Evolutionary conservation across 129 eudicot genomes (phyloP).

Genomic region (Logfia minima): DNA sequence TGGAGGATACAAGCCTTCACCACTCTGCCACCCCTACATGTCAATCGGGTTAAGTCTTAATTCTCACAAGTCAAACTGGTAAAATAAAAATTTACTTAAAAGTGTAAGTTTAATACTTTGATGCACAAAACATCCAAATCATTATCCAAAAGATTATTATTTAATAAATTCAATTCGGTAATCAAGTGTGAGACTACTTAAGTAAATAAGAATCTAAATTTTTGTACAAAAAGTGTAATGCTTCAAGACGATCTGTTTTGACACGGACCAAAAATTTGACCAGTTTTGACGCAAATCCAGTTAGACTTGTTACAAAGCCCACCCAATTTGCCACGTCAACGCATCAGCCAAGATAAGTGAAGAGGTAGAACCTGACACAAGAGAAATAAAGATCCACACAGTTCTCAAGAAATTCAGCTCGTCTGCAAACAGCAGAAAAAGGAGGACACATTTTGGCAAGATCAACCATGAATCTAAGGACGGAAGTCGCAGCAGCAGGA

Average conservation of each 20-base stretch:
- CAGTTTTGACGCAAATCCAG: background rate
- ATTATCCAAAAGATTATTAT: background rate
- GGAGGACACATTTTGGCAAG: constrained; percentile 86
- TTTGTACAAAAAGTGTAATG: background rate
- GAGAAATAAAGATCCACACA: constrained; percentile 91
- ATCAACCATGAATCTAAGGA: constrained; percentile 95
- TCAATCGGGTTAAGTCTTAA: background rate
- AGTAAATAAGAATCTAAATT: background rate
- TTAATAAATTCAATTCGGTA: too few species aligned
- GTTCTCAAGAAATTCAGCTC: constrained; percentile 85
- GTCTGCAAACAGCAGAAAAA: constrained; percentile 80
- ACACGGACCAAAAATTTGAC: too few species aligned
- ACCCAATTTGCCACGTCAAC: constrained; percentile 3
- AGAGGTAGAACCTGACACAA: constrained; percentile 72
- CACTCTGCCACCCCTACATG: background rate
- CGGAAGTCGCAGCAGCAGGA: constrained; percentile 94
- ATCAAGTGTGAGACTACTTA: background rate
- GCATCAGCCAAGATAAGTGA: constrained; percentile 13
- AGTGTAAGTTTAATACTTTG: background rate
- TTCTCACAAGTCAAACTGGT: background rate
- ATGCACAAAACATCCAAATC: background rate
- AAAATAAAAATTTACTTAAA: background rate
- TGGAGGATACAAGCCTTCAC: too few species aligned
- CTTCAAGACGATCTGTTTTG: background rate
- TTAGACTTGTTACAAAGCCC: background rate